These are phyloP conservation scores for Thymus quinquecostatus DNA, from an alignment of 257 asterid species.

Conservation along the genomic window DNA sequence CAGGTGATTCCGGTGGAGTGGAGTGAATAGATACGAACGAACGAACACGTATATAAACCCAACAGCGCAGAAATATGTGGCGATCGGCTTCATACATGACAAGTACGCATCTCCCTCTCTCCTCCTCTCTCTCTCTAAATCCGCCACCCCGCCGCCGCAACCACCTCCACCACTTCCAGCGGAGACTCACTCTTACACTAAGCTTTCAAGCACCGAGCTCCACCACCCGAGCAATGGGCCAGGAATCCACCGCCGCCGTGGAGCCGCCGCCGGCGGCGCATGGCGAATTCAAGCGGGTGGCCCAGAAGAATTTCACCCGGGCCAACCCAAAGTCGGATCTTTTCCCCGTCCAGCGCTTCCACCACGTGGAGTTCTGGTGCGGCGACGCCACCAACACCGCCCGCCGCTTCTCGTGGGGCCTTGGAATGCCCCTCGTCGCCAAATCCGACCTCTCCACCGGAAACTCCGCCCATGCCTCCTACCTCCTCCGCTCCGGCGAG, in stretches of 20 bases:
- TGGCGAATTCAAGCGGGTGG: constrained; percentile 54
- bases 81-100: constrained; percentile 5
- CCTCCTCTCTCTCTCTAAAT: constrained; percentile 17
- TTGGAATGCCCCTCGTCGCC: constrained; percentile 75
- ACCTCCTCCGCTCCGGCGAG: constrained; percentile 75
- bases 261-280: constrained; percentile 17
- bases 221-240: constrained; percentile 35
- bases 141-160: constrained; percentile 23
- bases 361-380: constrained; percentile 90
- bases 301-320: constrained; percentile 60
- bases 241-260: constrained; percentile 29
- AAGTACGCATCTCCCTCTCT: constrained; percentile 9
- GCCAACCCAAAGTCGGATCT: constrained; percentile 67
- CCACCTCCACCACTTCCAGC: constrained; percentile 23
- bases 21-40: not conserved
- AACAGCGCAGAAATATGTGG: not conserved
- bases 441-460: constrained; percentile 97
- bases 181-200: not conserved
- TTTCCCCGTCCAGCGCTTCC: constrained; percentile 68
- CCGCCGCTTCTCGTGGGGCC: constrained; percentile 85
- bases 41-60: not conserved
- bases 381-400: constrained; percentile 85
- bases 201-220: constrained; percentile 28
- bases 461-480: constrained; percentile 82
- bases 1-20: not conserved